Conservation (phyloP, 805 yeast species). For the Myxozyma melibiosi region DNA sequence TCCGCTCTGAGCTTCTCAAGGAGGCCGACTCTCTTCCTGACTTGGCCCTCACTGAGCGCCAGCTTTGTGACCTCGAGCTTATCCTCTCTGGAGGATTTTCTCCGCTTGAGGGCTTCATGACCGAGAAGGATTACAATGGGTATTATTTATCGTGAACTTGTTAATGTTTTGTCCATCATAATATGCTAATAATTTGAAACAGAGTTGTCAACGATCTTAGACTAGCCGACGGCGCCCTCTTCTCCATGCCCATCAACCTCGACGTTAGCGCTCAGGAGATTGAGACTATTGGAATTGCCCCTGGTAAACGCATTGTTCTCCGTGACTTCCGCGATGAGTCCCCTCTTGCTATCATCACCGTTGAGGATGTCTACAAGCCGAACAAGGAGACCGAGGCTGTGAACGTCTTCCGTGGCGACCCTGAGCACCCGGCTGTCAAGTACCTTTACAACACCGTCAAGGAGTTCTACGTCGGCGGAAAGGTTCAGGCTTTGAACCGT, state of each 20-base stretch:
- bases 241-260: constrained; percentile 91
- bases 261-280: constrained; percentile 65
- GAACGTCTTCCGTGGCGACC: constrained; percentile 92
- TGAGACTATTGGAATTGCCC: constrained; percentile 44
- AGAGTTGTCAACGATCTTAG: constrained; percentile 68
- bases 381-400: constrained; percentile 78
- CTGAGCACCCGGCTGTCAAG: constrained; percentile 90
- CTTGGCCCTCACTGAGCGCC: constrained; percentile 72
- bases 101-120: constrained; percentile 74
- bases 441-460: constrained; percentile 75
- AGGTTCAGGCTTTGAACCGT: constrained; percentile 75
- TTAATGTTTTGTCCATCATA: background rate
- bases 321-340: constrained; percentile 80
- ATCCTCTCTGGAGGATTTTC: constrained; percentile 94
- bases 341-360: constrained; percentile 77
- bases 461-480: constrained; percentile 86
- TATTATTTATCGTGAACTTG: background rate
- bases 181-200: background rate
- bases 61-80: constrained; percentile 89
- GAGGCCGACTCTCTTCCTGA: constrained; percentile 57
- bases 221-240: constrained; percentile 71
- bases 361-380: constrained; percentile 78
- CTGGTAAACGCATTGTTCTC: constrained; percentile 68
- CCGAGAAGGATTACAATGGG: constrained; percentile 63
- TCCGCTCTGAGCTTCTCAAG: constrained; percentile 55